A percentile compares a stretch with the other conserved stretches of the same genome.
phyloP scores from a whole-genome alignment of 345 rosid species.

The Anacardium occidentale region DNA sequence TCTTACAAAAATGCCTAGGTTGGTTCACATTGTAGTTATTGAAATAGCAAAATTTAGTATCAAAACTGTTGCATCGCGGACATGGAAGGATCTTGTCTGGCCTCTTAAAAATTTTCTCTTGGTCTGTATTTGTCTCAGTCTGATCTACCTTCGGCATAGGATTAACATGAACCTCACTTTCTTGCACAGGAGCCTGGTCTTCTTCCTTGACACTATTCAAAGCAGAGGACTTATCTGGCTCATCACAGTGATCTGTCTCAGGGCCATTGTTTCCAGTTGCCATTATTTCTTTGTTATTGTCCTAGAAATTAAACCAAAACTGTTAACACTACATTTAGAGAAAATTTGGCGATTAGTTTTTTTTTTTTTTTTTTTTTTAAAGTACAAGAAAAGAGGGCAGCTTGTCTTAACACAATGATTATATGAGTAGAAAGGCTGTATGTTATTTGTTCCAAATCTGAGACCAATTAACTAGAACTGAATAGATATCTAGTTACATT shows the following conservation, averaged over 20 bases:
- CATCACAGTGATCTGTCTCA: conserved; percentile 16
- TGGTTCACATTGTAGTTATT: conserved; percentile 81
- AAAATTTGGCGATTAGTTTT: background rate
- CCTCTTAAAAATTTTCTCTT: conserved; percentile 52
- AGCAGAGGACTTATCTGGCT: conserved; percentile 20
- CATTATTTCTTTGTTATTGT: conserved; percentile 20
- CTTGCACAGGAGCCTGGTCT: conserved; percentile 10
- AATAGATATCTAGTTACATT: background rate
- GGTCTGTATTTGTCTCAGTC: conserved; percentile 29
- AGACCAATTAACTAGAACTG: background rate
- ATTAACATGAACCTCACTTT: conserved; percentile 23
- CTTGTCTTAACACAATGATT: background rate
- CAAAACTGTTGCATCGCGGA: conserved; percentile 75
- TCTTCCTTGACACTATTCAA: conserved; percentile 24
- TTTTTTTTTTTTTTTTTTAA: background rate
- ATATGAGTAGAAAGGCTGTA: background rate
- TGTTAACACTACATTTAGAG: background rate
- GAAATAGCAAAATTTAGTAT: conserved; percentile 78
- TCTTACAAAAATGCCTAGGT: conserved; percentile 81
- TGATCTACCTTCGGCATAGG: conserved; percentile 32
- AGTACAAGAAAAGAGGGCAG: background rate
- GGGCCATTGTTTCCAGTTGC: conserved; percentile 22
- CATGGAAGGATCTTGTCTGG: conserved; percentile 74
- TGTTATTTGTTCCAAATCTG: background rate
- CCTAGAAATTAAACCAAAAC: conserved; percentile 28